Conservation (phyloP, 495 filamentous ascomycete genomes). For the Aspergillus carlsbadensis region DNA sequence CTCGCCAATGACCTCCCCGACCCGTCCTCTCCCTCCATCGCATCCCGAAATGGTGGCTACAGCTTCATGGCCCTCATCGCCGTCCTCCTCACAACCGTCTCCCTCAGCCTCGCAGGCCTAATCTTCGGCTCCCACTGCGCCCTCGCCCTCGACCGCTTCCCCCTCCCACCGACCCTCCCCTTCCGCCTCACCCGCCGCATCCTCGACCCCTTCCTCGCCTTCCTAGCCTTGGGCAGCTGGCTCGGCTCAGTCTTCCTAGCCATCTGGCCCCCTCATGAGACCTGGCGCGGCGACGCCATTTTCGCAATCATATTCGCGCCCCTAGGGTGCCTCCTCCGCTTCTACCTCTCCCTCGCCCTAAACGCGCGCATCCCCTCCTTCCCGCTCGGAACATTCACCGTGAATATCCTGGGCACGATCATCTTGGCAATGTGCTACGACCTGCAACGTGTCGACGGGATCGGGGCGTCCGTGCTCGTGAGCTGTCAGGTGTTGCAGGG, state of each 20-base stretch:
- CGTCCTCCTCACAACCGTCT: conserved; percentile 65
- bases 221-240: conserved; percentile 74
- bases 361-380: conserved; percentile 54
- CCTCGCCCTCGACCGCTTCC: conserved; percentile 53
- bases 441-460: conserved; percentile 56
- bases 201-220: conserved; percentile 60
- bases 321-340: conserved; percentile 72
- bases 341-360: conserved; percentile 35
- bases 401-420: conserved; percentile 76
- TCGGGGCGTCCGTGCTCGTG: conserved; percentile 34
- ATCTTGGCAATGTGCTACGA: conserved; percentile 68
- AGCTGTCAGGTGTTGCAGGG: conserved; percentile 83
- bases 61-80: conserved; percentile 77
- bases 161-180: conserved; percentile 59
- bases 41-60: conserved; percentile 69
- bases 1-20: conserved; percentile 70
- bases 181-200: conserved; percentile 54
- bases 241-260: conserved; percentile 73
- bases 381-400: conserved; percentile 84
- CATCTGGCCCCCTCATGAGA: conserved; percentile 61
- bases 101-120: conserved; percentile 66
- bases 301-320: conserved; percentile 88
- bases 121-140: conserved; percentile 78
- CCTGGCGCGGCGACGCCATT: conserved; percentile 71
- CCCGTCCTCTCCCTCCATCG: conserved; percentile 31